Conservation (phyloP, 1,284 basidiomycete genomes). For the Ganoderma leucocontextum region DNA sequence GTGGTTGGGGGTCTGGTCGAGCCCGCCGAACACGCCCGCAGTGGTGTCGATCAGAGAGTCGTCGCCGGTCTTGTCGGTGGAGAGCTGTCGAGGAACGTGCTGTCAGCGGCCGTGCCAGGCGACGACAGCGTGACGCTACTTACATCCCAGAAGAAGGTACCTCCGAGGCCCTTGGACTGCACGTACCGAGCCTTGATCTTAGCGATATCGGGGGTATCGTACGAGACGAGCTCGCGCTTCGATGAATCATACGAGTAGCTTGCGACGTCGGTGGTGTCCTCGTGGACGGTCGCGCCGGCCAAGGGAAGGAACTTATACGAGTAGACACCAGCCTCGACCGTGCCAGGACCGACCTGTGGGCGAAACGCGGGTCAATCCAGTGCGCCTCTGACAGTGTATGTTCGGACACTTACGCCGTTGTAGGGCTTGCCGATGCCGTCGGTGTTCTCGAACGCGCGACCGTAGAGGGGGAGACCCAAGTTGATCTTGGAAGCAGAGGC, state of each 20-base stretch:
- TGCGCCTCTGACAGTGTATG: no score
- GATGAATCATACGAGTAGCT: conserved; percentile 81
- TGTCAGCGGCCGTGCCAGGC: not conserved
- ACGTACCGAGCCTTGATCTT: conserved; percentile 83
- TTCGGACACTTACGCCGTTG: conserved; percentile 58
- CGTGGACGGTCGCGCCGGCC: conserved; percentile 63
- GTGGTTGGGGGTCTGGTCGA: conserved; percentile 78
- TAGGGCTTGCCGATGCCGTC: conserved; percentile 79
- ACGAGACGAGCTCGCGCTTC: conserved; percentile 74
- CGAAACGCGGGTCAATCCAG: conserved; percentile 2
- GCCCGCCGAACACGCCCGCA: conserved; percentile 53
- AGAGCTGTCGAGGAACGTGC: conserved; percentile 51
- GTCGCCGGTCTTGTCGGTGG: conserved; percentile 65
- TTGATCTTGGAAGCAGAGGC: conserved; percentile 80
- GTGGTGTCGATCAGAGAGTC: conserved; percentile 66
- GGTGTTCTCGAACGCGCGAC: conserved; percentile 85
- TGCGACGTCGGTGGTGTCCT: conserved; percentile 79
- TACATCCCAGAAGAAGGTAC: conserved; percentile 86
- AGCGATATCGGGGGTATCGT: conserved; percentile 83
- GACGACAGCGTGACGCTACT: conserved; percentile 32
- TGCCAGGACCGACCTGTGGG: conserved; percentile 76
- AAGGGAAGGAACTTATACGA: conserved; percentile 82
- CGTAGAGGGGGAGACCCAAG: conserved; percentile 89
- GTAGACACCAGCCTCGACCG: conserved; percentile 73
- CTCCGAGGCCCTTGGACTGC: conserved; percentile 66